Evolutionary conservation across 306 rosid species (phyloP), one percentile per base, ranked within the genome.

Genomic region (Parietaria judaica): DNA sequence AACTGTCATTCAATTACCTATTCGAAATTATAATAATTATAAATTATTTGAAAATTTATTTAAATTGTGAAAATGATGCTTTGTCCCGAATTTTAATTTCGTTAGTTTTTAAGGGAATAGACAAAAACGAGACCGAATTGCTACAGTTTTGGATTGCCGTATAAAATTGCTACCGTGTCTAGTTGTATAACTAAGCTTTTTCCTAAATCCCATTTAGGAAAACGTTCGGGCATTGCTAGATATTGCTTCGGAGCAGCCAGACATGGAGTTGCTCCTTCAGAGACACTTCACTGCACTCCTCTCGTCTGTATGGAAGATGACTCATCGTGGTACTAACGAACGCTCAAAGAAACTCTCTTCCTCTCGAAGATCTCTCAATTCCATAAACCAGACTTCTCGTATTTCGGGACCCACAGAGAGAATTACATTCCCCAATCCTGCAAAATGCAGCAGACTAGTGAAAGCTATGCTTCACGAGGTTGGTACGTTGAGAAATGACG

Each of bases 211-310:
- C 63, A 48, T 38, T 72, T 87, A 92, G 99, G 99, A 88, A 47
- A 88, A 92, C 70, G 71, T 92, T 65, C 86, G 84, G 43, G 64
- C 76, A 66, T 71, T 92, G 77, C 71, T 92, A 65, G 87, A 82
- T 67, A 77, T 82, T 74, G 99, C 95, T 61, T 83, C 96, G 6
- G 94, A 82, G 72, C 95, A 77, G 81, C 83, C 81, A 68, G 81
- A 88, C 72, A 70, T 74, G 64, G 99, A 92, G 79, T 70, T 84
- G 43, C 76, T 92, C 60, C 78, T 92, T 70, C 99, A 92, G 81
- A 86, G 78, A 76, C 99, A 92, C 78, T 92, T 92, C 64, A 82
- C 76, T 67, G 89, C 94, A 41, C 71, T 92, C 65, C 88, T 92
- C 52, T 79, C 90, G n/a, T 56, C 88, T 66, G 79, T 76, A 72